Conservation (phyloP, 2,329 filamentous ascomycete genomes). For the Alternaria brassicae region DNA sequence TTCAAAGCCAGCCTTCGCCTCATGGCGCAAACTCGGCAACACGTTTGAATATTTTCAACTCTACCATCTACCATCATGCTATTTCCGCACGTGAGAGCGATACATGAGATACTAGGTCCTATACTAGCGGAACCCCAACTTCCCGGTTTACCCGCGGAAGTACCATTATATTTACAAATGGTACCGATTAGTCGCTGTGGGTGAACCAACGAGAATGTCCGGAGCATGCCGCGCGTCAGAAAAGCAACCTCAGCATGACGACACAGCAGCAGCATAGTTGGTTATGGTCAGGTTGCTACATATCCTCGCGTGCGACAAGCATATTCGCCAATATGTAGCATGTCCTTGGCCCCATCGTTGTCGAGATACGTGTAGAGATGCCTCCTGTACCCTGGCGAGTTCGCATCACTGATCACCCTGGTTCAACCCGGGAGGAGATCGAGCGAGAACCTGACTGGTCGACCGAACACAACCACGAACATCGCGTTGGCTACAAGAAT, state of each 20-base stretch:
- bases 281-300: not conserved
- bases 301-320: not conserved
- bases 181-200: not conserved
- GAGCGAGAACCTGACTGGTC: constrained; percentile 55
- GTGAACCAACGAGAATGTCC: not conserved
- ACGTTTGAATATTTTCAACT: not conserved
- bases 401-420: constrained; percentile 46
- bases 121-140: not conserved
- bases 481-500: constrained; percentile 53
- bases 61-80: not conserved
- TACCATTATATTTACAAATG: not conserved
- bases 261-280: not conserved
- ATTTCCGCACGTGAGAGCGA: not conserved
- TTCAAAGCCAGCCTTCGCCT: not conserved
- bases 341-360: not conserved
- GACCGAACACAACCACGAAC: constrained; percentile 39
- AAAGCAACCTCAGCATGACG: not conserved
- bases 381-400: constrained; percentile 40
- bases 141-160: not conserved
- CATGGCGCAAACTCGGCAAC: not conserved
- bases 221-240: not conserved
- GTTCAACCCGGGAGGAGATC: constrained; percentile 52
- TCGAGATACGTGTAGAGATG: constrained; percentile 21
- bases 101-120: too few relatives aligned
- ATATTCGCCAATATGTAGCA: not conserved